Percentiles rank a stretch among this genome's conserved stretches.
Evolutionary conservation across 108 stramenopile genomes (phyloP).

Genomic region (Cyclotella choctawhatcheeana): DNA sequence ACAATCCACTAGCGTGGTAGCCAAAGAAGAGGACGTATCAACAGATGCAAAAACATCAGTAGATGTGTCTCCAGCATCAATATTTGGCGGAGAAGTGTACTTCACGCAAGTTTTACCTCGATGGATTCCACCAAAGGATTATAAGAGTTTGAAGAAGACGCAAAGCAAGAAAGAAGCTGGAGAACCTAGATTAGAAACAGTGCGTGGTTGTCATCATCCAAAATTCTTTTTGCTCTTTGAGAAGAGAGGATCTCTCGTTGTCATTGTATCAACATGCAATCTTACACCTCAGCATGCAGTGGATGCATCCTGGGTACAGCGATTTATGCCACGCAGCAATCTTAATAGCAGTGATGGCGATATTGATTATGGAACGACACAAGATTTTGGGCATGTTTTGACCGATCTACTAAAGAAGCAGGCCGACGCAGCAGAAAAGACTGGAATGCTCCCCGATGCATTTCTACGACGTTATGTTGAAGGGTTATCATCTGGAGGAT

Average conservation of each 20-base stretch:
- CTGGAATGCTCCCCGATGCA: slow-evolving; percentile 44
- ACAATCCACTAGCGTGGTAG: neutral
- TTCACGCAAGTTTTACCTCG: slow-evolving; percentile 47
- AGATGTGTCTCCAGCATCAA: slow-evolving; percentile 9
- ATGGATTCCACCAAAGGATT: slow-evolving; percentile 33
- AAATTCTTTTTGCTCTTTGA: slow-evolving; percentile 86
- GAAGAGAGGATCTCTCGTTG: slow-evolving; percentile 64
- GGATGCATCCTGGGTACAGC: slow-evolving; percentile 83
- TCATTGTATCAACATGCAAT: slow-evolving; percentile 78
- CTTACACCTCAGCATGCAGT: slow-evolving; percentile 52
- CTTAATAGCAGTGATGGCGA: slow-evolving; percentile 15
- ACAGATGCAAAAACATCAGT: neutral
- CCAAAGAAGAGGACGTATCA: neutral
- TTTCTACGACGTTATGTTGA: slow-evolving; percentile 58
- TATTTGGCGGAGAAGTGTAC: slow-evolving; percentile 49
- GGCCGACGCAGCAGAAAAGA: slow-evolving; percentile 54
- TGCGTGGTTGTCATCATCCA: slow-evolving; percentile 80
- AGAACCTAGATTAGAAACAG: slow-evolving; percentile 21
- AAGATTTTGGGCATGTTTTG: slow-evolving; percentile 72
- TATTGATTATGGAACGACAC: slow-evolving; percentile 43
- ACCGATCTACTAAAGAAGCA: slow-evolving; percentile 69
- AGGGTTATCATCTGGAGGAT: slow-evolving; percentile 28
- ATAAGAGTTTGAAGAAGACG: slow-evolving; percentile 5
- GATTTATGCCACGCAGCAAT: slow-evolving; percentile 9
- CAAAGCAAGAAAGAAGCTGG: slow-evolving; percentile 6